Conservation (phyloP, 495 filamentous ascomycete genomes). For the Hypoxylon rickii region DNA sequence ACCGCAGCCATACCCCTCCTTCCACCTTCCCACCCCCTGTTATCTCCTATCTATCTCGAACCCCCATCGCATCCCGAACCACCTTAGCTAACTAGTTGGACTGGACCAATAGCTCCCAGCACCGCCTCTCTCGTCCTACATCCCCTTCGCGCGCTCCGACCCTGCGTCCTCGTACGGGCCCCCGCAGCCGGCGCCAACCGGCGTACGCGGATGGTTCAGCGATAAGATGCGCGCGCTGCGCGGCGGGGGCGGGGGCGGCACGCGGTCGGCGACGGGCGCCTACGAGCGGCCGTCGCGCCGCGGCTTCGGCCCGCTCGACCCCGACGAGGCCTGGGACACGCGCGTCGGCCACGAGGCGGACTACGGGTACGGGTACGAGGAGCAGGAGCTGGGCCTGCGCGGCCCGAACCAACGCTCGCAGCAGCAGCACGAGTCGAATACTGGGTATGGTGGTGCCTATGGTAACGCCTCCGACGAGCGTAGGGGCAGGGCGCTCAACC, state of each 20-base stretch:
- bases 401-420: conserved; percentile 14
- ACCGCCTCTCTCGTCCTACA: conserved; percentile 65
- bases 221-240: conserved; percentile 54
- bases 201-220: conserved; percentile 64
- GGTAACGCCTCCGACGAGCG: conserved; percentile 47
- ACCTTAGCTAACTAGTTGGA: no score
- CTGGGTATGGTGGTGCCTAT: conserved; percentile 41
- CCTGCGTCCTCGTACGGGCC: conserved; percentile 46
- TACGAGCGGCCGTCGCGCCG: conserved; percentile 59
- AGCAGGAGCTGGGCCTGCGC: conserved; percentile 61
- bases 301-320: conserved; percentile 61
- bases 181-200: conserved; percentile 59
- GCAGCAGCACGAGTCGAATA: conserved; percentile 27
- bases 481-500: conserved; percentile 41
- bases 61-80: conserved; percentile 1
- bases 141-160: conserved; percentile 51
- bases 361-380: conserved; percentile 60
- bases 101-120: conserved; percentile 67
- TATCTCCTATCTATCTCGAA: no score
- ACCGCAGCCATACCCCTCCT: conserved; percentile 9
- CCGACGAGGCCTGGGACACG: conserved; percentile 75
- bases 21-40: not conserved
- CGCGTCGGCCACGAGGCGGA: conserved; percentile 66
- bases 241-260: conserved; percentile 47
- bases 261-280: conserved; percentile 60